Percentiles rank a stretch among this genome's conserved stretches.
These are phyloP conservation scores for Monosporascus sp. DNA, from an alignment of 2,329 filamentous ascomycete genomes.

Conservation along the genomic window DNA sequence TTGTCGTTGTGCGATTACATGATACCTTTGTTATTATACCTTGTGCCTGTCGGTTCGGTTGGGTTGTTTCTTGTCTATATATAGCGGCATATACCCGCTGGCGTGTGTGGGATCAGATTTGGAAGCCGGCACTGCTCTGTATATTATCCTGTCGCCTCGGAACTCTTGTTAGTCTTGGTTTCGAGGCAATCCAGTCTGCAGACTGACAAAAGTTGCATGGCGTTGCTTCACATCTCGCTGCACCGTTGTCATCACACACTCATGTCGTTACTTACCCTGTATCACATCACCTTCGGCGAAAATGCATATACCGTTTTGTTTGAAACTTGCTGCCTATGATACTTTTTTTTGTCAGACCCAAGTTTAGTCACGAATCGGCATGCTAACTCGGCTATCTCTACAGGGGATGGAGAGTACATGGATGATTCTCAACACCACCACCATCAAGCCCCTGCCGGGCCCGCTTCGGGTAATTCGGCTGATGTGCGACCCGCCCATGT, in stretches of 20 bases:
- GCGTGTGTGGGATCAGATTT: conserved; percentile 32
- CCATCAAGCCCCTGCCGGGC: conserved; percentile 53
- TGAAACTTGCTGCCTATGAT: conserved; percentile 15
- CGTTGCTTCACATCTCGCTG: conserved; percentile 30
- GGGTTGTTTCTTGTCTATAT: conserved; percentile 31
- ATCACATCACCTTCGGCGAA: conserved; percentile 25
- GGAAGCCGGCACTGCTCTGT: conserved; percentile 44
- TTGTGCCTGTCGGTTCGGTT: conserved; percentile 25
- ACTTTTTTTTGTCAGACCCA: conserved; percentile 6
- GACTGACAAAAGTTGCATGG: conserved; percentile 33
- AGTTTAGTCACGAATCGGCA: conserved; percentile 14
- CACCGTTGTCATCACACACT: conserved; percentile 31
- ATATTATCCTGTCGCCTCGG: conserved; percentile 48
- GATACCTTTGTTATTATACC: conserved; percentile 33
- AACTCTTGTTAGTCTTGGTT: conserved; percentile 24
- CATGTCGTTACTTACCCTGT: conserved; percentile 25
- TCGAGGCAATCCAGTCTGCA: conserved; percentile 32
- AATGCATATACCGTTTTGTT: conserved; percentile 22
- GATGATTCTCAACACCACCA: conserved; percentile 64
- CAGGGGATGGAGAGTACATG: conserved; percentile 59
- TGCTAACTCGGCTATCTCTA: conserved; percentile 27
- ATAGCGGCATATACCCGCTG: conserved; percentile 27
- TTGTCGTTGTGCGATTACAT: conserved; percentile 28
- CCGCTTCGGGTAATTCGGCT: conserved; percentile 41
- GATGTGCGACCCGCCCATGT: conserved; percentile 49